phyloP scores from a whole-genome alignment of 2,329 filamentous ascomycete genomes.

The Botrytis fragariae region DNA sequence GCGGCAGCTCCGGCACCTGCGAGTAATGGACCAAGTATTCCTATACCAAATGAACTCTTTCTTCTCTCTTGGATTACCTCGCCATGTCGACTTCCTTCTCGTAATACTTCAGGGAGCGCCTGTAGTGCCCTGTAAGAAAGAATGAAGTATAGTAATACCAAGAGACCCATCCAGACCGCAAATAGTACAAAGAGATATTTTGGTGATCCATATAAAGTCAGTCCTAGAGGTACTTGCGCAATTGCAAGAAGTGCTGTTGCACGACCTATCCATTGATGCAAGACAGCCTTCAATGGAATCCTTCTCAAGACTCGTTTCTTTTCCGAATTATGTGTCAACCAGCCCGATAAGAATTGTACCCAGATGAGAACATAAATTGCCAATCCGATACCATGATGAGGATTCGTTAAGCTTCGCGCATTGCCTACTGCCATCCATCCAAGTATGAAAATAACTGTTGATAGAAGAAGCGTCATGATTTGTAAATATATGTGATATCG shows the following conservation, averaged over 20 bases:
- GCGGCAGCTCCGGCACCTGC: conserved; percentile 57
- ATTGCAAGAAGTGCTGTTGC: conserved; percentile 77
- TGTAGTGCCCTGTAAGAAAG: conserved; percentile 67
- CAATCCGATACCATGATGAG: conserved; percentile 80
- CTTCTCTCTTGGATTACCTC: conserved; percentile 49
- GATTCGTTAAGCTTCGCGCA: conserved; percentile 69
- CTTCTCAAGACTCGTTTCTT: conserved; percentile 48
- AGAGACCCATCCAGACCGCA: conserved; percentile 69
- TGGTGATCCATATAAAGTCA: conserved; percentile 91
- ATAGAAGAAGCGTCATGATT: conserved; percentile 63
- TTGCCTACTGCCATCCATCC: conserved; percentile 79
- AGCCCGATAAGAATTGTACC: conserved; percentile 68
- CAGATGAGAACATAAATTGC: conserved; percentile 73
- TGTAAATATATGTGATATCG: conserved; percentile 73
- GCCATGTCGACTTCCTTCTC: conserved; percentile 35
- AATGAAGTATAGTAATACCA: conserved; percentile 76
- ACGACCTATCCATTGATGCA: conserved; percentile 88
- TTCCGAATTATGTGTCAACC: conserved; percentile 49
- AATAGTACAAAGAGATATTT: conserved; percentile 82
- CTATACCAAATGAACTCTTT: conserved; percentile 45
- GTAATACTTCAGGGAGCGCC: conserved; percentile 43
- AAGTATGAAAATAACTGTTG: conserved; percentile 69
- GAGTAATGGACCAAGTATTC: conserved; percentile 53
- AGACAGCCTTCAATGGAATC: conserved; percentile 34
- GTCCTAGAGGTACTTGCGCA: conserved; percentile 80